Evolutionary conservation across 345 rosid genomes (phyloP).

Genomic region (Physaria fendleri): DNA sequence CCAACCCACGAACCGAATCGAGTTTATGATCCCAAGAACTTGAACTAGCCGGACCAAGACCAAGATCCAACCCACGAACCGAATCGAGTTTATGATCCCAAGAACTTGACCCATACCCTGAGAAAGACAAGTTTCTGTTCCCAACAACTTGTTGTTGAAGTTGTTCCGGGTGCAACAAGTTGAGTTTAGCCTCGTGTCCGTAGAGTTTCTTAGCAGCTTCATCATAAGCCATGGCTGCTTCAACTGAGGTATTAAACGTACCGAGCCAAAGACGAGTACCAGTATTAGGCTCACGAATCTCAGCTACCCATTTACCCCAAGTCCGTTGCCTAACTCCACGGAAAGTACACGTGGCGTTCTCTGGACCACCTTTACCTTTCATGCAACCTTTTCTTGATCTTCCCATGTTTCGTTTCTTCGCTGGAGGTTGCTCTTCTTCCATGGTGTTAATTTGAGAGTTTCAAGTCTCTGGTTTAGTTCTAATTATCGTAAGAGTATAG

Average conservation of each 20-base stretch:
- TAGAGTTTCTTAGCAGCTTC: slow-evolving; percentile 46
- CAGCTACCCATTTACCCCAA: slow-evolving; percentile 70
- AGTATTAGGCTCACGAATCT: slow-evolving; percentile 45
- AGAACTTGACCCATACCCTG: slow-evolving; percentile 5
- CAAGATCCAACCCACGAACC: slow-evolving; percentile 21
- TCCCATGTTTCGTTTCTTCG: slow-evolving; percentile 39
- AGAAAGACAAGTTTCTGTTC: slow-evolving; percentile 15
- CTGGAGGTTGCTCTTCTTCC: slow-evolving; percentile 27
- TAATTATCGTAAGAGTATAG: neutral
- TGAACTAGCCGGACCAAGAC: too few species aligned
- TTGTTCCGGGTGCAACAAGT: slow-evolving; percentile 33
- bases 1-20: slow-evolving; percentile 13
- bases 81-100: slow-evolving; percentile 4
- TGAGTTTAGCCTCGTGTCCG: slow-evolving; percentile 44
- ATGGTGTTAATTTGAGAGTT: slow-evolving; percentile 17
- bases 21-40: slow-evolving; percentile 13
- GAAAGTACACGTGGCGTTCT: slow-evolving; percentile 45
- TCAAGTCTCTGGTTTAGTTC: neutral
- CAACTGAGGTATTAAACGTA: slow-evolving; percentile 42
- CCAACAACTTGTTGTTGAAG: neutral
- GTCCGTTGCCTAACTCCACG: slow-evolving; percentile 57
- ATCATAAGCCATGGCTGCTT: slow-evolving; percentile 54
- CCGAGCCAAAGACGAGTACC: slow-evolving; percentile 57
- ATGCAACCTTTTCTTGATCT: slow-evolving; percentile 64
- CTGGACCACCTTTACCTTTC: slow-evolving; percentile 70